These are phyloP conservation scores for Pisolithus tinctorius DNA, from an alignment of 768 basidiomycete species.

Conservation along the genomic window DNA sequence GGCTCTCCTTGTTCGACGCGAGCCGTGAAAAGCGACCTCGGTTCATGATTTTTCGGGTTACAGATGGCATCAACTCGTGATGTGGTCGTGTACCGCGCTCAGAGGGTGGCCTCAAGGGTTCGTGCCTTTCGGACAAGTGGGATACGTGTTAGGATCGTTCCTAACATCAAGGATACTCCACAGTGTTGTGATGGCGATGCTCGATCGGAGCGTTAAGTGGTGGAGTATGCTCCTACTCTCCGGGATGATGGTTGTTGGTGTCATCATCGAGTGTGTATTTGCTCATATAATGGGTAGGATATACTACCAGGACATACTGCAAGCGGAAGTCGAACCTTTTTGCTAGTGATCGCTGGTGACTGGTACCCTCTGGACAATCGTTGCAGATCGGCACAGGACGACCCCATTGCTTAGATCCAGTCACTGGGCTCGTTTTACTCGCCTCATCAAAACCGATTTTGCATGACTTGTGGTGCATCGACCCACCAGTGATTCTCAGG, in stretches of 20 bases:
- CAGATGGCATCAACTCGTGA: slow-evolving; percentile 34
- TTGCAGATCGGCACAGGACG: too few relatives aligned
- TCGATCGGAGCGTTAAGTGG: slow-evolving; percentile 41
- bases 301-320: slow-evolving; percentile 25
- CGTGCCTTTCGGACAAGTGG: slow-evolving; percentile 43
- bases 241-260: slow-evolving; percentile 45
- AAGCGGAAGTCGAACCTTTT: slow-evolving; percentile 29
- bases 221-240: slow-evolving; percentile 41
- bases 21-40: slow-evolving; percentile 31
- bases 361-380: not conserved
- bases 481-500: too few relatives aligned
- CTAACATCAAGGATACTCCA: slow-evolving; percentile 51
- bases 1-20: slow-evolving; percentile 15
- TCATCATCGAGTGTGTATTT: slow-evolving; percentile 37
- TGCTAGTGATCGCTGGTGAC: slow-evolving; percentile 19
- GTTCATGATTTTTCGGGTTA: slow-evolving; percentile 29
- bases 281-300: slow-evolving; percentile 15
- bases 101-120: slow-evolving; percentile 24
- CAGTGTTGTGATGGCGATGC: slow-evolving; percentile 41
- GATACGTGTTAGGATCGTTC: slow-evolving; percentile 50
- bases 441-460: too few relatives aligned
- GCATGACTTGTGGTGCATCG: too few relatives aligned
- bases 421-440: too few relatives aligned
- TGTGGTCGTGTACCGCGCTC: slow-evolving; percentile 23
- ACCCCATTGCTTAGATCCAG: too few relatives aligned